These are phyloP conservation scores for Cladosporium sp. DNA, from an alignment of 2,329 filamentous ascomycete species.

Conservation along the genomic window DNA sequence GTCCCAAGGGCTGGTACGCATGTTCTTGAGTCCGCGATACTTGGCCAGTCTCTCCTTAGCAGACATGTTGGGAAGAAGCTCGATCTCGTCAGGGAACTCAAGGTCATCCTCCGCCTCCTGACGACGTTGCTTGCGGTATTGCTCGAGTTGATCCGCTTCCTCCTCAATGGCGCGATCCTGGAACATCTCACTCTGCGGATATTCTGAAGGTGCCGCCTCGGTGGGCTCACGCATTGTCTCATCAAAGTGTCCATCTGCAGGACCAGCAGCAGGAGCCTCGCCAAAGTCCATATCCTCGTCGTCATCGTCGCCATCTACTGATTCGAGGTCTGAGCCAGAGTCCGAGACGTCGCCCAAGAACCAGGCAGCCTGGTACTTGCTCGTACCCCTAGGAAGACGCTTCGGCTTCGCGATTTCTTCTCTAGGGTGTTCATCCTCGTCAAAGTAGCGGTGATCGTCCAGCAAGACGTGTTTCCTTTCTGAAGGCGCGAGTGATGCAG, in stretches of 20 bases:
- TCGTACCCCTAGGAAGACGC: constrained; percentile 83
- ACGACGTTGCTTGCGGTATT: constrained; percentile 73
- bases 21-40: constrained; percentile 88
- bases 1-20: constrained; percentile 85
- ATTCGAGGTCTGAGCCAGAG: constrained; percentile 79
- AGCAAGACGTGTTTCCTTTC: constrained; percentile 78
- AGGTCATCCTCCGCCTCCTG: constrained; percentile 83
- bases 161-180: constrained; percentile 74
- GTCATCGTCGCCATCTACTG: constrained; percentile 52
- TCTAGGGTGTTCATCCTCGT: constrained; percentile 67
- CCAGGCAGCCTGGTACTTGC: constrained; percentile 92
- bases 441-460: constrained; percentile 97
- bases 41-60: constrained; percentile 80
- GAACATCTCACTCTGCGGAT: constrained; percentile 92
- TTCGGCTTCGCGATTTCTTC: constrained; percentile 60
- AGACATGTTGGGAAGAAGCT: constrained; percentile 80
- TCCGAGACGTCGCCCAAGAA: constrained; percentile 78
- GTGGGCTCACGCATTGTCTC: constrained; percentile 49
- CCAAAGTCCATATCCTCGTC: constrained; percentile 53
- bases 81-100: constrained; percentile 96
- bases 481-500: constrained; percentile 45
- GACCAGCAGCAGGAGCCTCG: constrained; percentile 50
- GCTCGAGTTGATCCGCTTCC: constrained; percentile 74
- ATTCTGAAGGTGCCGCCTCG: constrained; percentile 71
- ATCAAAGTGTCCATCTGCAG: constrained; percentile 69